Base-by-base conservation (phyloP, 1,139 yeast species). In the Scheffersomyces titani region DNA sequence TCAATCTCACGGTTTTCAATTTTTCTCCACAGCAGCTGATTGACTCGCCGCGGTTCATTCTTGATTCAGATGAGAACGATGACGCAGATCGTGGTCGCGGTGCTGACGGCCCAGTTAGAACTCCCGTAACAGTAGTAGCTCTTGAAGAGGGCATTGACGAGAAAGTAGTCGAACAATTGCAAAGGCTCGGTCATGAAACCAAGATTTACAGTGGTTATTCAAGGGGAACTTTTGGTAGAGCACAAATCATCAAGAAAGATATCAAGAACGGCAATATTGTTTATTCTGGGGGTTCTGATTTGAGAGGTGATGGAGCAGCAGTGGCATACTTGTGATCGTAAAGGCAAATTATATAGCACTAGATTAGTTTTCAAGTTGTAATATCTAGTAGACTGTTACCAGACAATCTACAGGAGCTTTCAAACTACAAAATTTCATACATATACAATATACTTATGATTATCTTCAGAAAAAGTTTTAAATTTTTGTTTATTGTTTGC, bases 221-320 rank as follows among this genome's bases (percentile, higher is more conserved):
- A 1, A 75, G 93, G 59, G 69, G 69, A 7, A 61, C 68, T 0
- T 87, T 86, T 71, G 93, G 93, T 2, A 78, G 96, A 56, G 96
- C 94, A 1, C 97, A 90, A 68, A 82, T 90, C 51, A 89, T 90
- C 58, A 80, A 78, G 61, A 81, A 78, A 59, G 81, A 76, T 44
- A 65, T 75, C 2, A 66, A 64, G 40, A 59, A 66, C 7, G 85
- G 82, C 4, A 63, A 68, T 49, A 70, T 83, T 53, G 79, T 86
- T 1, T 87, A 83, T 70, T 78, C 88, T 49, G 96, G 85, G 9
- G 97, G 97, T 0, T 85, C 90, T 56, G 97, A 90, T 63, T 81
- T 80, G 44, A 77, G 97, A 59, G 96, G 93, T 16, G 97, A 90
- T 67, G 97, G 97, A 5, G 88, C 89, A 1, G 88, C 93, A 5